phyloP scores from a whole-genome alignment of 768 basidiomycete species.

The Auriscalpium vulgare region DNA sequence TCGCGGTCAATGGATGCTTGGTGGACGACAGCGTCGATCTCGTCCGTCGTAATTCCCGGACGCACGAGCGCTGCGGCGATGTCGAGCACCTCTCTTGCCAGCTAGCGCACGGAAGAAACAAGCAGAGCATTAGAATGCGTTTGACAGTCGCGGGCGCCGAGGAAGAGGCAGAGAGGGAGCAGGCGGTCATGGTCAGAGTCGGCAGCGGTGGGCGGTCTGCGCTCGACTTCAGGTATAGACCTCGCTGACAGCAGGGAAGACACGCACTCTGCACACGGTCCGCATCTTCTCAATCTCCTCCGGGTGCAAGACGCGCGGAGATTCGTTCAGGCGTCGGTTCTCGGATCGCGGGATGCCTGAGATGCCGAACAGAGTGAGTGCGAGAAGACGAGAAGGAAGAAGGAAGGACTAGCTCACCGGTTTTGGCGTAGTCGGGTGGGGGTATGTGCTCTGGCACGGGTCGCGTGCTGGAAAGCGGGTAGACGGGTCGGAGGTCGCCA shows the following conservation, averaged over 20 bases:
- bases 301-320: slow-evolving; percentile 53
- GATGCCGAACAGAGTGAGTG: slow-evolving; percentile 20
- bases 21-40: slow-evolving; percentile 90
- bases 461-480: slow-evolving; percentile 79
- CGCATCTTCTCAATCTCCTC: slow-evolving; percentile 90
- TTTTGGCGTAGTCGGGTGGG: slow-evolving; percentile 80
- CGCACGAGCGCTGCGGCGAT: slow-evolving; percentile 76
- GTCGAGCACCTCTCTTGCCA: slow-evolving; percentile 87
- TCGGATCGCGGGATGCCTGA: slow-evolving; percentile 56
- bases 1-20: slow-evolving; percentile 84
- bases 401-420: slow-evolving; percentile 39
- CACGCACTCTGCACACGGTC: slow-evolving; percentile 65
- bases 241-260: not conserved
- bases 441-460: slow-evolving; percentile 76
- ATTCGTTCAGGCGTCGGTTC: slow-evolving; percentile 45
- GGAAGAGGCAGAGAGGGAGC: not conserved
- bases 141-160: not conserved
- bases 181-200: too few relatives aligned
- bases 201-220: too few relatives aligned
- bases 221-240: not conserved
- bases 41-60: slow-evolving; percentile 94
- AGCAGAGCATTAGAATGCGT: not conserved
- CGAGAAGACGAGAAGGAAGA: slow-evolving; percentile 25
- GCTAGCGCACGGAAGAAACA: slow-evolving; percentile 33
- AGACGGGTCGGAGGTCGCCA: slow-evolving; percentile 71